Evolutionary conservation across 352 stramenopile species (phyloP), one percentile per base, ranked within the genome.

Genomic region (Phytopythium vexans): DNA sequence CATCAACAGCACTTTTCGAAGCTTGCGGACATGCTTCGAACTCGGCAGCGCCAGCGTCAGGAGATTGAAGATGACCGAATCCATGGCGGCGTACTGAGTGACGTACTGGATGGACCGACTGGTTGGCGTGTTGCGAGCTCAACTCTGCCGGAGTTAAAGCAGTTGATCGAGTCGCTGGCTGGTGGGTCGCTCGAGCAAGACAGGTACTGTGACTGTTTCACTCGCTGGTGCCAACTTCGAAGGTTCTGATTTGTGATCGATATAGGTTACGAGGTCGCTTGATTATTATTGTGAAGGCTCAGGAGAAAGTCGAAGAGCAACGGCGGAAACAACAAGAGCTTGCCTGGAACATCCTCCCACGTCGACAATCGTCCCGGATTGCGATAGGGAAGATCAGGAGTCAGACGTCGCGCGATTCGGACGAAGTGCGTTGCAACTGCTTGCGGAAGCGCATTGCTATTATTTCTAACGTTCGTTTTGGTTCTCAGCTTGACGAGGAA

Each of bases 111-210:
- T 50, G 60, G 60, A 15, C 82, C 82, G 7, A 76, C 72, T 4
- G 66, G 61, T 0, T 92, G 84, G 84, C 73, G 84, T 21, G 81
- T 94, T 0, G 74, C 83, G 35, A 88, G 79, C 49, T 92, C 77
- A 6, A 83, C 73, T 16, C 36, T 90, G n/a, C 77, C 88, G 43
- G 69, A 68, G 9, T 69, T 94, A 31, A 72, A 64, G n/a, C 53
- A 51, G 33, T 37, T 93, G 43, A 80, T 87, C 9, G 56, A 80
- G 40, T 58, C 69, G 11, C 61, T 93, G 1, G 62, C 53, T 21
- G 77, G 77, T 15, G 84, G 84, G 21, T 92, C 82, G 0, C 62
- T 94, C 42, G 80, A 90, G 45, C 82, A 93, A 58, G 78, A 95
- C 39, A 64, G 76, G 71, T 82, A 53, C 35, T 15, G 2, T 33